Conservation (phyloP, 306 rosid genomes). For the Quercus rubra region DNA sequence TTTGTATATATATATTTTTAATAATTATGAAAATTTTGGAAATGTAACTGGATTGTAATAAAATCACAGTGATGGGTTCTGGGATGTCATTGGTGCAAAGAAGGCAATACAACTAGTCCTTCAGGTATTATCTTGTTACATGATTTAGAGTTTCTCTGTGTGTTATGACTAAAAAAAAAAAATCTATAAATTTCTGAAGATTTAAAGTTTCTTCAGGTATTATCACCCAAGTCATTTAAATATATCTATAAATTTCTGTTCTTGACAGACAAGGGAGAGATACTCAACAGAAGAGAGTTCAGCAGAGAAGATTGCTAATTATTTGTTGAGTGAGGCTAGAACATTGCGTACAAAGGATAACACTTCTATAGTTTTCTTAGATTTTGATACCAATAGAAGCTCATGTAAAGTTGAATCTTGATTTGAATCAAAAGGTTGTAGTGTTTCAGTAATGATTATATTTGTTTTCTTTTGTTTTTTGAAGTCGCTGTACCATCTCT, state of each 20-base stretch:
- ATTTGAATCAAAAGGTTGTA: slow-evolving; percentile 38
- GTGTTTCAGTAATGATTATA: slow-evolving; percentile 33
- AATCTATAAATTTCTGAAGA: background rate
- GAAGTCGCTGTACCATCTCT: background rate
- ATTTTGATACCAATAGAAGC: slow-evolving; percentile 59
- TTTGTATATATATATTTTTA: background rate
- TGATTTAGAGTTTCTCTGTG: background rate
- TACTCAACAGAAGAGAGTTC: slow-evolving; percentile 44
- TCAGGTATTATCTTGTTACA: slow-evolving; percentile 46
- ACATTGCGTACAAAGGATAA: slow-evolving; percentile 94
- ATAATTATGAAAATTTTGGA: background rate
- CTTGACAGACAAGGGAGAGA: slow-evolving; percentile 62
- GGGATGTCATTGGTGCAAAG: slow-evolving; percentile 82
- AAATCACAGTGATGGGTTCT: slow-evolving; percentile 82
- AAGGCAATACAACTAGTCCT: slow-evolving; percentile 75
- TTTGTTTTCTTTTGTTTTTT: slow-evolving; percentile 2
- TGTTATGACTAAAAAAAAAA: too few species aligned
- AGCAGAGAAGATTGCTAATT: slow-evolving; percentile 77
- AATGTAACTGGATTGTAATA: slow-evolving; percentile 22
- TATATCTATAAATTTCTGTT: slow-evolving; percentile 2
- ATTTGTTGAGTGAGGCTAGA: slow-evolving; percentile 87
- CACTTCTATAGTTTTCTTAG: slow-evolving; percentile 87
- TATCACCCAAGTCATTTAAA: slow-evolving; percentile 4
- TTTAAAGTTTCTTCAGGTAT: background rate
- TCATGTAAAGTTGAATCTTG: slow-evolving; percentile 80